These are phyloP conservation scores for Zygosaccharomyces kombuchaensis DNA, from an alignment of 805 yeast genomes.

Conservation along the genomic window DNA sequence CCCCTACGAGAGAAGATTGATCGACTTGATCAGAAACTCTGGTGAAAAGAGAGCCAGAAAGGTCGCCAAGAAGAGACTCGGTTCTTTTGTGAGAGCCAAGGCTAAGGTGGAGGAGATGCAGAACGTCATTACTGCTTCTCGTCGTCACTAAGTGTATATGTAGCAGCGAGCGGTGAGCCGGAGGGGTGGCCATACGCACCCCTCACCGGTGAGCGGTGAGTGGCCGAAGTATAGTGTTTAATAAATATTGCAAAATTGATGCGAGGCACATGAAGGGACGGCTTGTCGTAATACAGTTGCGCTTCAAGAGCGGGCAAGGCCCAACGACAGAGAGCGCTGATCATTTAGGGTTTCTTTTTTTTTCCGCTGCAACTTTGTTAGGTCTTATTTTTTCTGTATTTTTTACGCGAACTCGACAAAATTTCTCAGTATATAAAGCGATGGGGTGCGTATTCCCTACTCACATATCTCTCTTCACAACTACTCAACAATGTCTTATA, in stretches of 20 bases:
- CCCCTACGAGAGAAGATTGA: slow-evolving; percentile 99
- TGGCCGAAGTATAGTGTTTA: slow-evolving; percentile 5
- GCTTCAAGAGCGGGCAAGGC: too few species aligned
- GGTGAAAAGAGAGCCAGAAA: slow-evolving; percentile 99
- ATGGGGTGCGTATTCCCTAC: too few species aligned
- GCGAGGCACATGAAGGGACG: slow-evolving; percentile 1
- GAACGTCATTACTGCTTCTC: slow-evolving; percentile 92
- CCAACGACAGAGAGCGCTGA: too few species aligned
- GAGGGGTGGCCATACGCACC: not conserved
- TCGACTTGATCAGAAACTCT: slow-evolving; percentile 99
- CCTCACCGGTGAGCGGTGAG: slow-evolving; percentile 1
- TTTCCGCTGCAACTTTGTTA: not conserved
- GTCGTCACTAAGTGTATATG: slow-evolving; percentile 67
- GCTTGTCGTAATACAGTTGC: too few species aligned
- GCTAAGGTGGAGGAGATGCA: slow-evolving; percentile 99
- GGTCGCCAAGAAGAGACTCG: slow-evolving; percentile 99
- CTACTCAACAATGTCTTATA: slow-evolving; percentile 42
- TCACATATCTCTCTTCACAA: slow-evolving; percentile 5
- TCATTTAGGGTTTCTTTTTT: too few species aligned
- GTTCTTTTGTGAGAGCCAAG: slow-evolving; percentile 99
- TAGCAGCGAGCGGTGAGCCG: slow-evolving; percentile 6
- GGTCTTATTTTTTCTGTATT: too few species aligned
- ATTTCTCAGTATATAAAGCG: slow-evolving; percentile 27
- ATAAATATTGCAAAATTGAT: slow-evolving; percentile 5
- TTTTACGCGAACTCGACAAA: not conserved